phyloP scores from a whole-genome alignment of 805 yeast species.

The Nadsonia fulvescens region DNA sequence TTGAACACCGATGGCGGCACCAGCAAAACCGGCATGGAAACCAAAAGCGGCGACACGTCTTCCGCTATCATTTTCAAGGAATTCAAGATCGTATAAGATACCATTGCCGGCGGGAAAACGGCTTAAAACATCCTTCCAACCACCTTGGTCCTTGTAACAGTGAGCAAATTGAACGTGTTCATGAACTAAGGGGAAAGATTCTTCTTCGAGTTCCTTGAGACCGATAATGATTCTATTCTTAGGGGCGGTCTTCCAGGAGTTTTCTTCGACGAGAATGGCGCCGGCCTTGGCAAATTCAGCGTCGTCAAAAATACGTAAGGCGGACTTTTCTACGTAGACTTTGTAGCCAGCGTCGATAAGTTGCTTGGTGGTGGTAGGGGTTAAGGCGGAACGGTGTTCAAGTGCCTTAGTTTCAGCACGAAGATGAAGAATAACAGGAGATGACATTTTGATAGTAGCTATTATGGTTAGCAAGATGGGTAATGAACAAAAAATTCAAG shows the following conservation, averaged over 20 bases:
- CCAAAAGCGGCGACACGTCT: conserved; percentile 99
- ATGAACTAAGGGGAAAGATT: conserved; percentile 77
- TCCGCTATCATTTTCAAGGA: conserved; percentile 82
- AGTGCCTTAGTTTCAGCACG: conserved; percentile 96
- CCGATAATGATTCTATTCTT: conserved; percentile 79
- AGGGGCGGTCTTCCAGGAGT: conserved; percentile 89
- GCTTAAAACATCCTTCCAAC: conserved; percentile 81
- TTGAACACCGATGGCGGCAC: conserved; percentile 89
- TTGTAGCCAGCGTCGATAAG: conserved; percentile 74
- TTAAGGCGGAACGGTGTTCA: conserved; percentile 93
- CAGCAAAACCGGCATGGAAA: conserved; percentile 99
- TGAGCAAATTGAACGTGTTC: conserved; percentile 98
- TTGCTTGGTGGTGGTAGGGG: conserved; percentile 78
- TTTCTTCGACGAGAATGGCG: conserved; percentile 75
- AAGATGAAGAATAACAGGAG: conserved; percentile 51
- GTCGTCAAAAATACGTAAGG: conserved; percentile 62
- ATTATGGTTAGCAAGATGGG: too few species aligned
- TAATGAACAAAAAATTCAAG: too few species aligned
- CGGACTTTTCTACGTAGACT: conserved; percentile 72
- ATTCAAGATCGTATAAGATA: conserved; percentile 80
- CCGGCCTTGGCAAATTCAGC: conserved; percentile 67
- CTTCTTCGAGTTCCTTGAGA: conserved; percentile 88
- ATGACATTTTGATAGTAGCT: conserved; percentile 6
- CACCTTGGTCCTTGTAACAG: conserved; percentile 93
- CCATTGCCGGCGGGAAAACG: conserved; percentile 91